A percentile compares a stretch with the other conserved stretches of the same genome.
Conservation (phyloP, 495 filamentous ascomycete species). For the Lindgomyces ingoldianus region DNA sequence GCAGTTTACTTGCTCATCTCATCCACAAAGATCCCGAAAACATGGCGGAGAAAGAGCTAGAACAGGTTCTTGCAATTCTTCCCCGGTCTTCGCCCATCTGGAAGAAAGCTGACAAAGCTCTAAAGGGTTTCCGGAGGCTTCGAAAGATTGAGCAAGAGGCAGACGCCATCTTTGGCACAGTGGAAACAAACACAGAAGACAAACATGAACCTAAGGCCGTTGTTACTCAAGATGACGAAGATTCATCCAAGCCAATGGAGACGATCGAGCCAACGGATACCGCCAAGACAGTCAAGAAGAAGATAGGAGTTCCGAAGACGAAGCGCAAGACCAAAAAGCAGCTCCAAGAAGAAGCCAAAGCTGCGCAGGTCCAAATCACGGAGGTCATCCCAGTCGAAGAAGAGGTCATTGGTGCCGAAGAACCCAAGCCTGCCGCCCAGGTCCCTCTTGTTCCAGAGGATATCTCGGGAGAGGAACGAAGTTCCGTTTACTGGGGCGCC, state of each 20-base stretch:
- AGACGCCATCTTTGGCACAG: constrained; percentile 57
- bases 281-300: constrained; percentile 47
- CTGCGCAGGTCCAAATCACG: constrained; percentile 47
- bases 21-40: constrained; percentile 49
- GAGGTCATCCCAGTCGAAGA: constrained; percentile 51
- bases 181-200: constrained; percentile 21
- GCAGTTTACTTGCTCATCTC: constrained; percentile 43
- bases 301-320: constrained; percentile 49
- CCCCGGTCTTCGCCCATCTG: constrained; percentile 63
- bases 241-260: constrained; percentile 48
- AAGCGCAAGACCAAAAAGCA: constrained; percentile 77
- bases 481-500: constrained; percentile 60
- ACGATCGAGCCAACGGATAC: constrained; percentile 36
- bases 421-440: constrained; percentile 35
- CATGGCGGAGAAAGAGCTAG: constrained; percentile 47
- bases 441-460: constrained; percentile 36
- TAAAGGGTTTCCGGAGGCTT: constrained; percentile 50
- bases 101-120: constrained; percentile 58
- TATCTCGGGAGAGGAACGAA: constrained; percentile 41
- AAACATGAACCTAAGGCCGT: constrained; percentile 29
- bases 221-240: constrained; percentile 45
- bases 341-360: constrained; percentile 68
- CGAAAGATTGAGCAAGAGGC: constrained; percentile 77
- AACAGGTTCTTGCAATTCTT: constrained; percentile 46
- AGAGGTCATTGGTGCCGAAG: constrained; percentile 45